Conservation (phyloP, 2,329 filamentous ascomycete genomes). For the Colletotrichum sp. region DNA sequence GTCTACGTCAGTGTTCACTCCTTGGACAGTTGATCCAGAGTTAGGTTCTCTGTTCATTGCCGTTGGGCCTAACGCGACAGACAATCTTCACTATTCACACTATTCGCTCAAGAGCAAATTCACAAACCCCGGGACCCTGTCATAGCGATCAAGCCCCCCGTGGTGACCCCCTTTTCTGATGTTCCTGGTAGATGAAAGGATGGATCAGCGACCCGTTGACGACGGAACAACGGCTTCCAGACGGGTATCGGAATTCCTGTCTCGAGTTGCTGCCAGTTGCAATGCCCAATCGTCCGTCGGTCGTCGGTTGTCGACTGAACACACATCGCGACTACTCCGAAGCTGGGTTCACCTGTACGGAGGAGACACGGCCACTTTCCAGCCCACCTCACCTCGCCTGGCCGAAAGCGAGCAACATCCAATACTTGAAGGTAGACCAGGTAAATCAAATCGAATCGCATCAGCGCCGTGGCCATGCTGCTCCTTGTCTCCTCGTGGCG, state of each 20-base stretch:
- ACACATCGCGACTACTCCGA: background rate
- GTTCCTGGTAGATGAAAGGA: slow-evolving; percentile 14
- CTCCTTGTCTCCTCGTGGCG: background rate
- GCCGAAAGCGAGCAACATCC: background rate
- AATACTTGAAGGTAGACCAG: background rate
- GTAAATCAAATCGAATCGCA: background rate
- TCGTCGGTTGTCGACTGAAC: background rate
- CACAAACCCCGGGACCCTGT: background rate
- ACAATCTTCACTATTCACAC: background rate
- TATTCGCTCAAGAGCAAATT: background rate
- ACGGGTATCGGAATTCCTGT: slow-evolving; percentile 2
- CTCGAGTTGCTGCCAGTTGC: background rate
- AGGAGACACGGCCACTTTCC: background rate
- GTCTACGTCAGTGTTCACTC: background rate
- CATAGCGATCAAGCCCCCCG: slow-evolving; percentile 1
- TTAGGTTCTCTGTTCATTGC: background rate
- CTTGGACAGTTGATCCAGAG: background rate
- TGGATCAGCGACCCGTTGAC: slow-evolving; percentile 10
- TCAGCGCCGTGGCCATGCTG: background rate
- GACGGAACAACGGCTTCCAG: slow-evolving; percentile 14
- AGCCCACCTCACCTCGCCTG: background rate
- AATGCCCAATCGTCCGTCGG: background rate
- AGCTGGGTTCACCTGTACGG: background rate
- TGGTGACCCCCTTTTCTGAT: slow-evolving; percentile 4
- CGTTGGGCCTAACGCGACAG: background rate